Evolutionary conservation across 768 basidiomycete species (phyloP).

Genomic region (Boletus edulis): DNA sequence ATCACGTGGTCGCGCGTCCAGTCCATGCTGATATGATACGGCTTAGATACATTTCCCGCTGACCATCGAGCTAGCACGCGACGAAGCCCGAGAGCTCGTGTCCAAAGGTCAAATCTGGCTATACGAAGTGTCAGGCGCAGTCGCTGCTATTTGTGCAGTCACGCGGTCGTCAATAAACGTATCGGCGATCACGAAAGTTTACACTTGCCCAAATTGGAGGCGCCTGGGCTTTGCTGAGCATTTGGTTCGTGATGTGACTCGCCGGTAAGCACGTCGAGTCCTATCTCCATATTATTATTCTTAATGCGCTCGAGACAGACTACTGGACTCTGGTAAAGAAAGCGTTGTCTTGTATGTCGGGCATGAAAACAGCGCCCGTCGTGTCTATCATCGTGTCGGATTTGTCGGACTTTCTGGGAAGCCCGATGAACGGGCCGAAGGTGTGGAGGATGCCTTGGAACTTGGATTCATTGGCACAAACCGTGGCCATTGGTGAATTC

Average conservation of each 20-base stretch:
- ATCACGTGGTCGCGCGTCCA: not conserved
- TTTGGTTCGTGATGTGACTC: conserved; percentile 47
- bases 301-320: conserved; percentile 20
- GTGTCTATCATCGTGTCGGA: conserved; percentile 54
- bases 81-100: conserved; percentile 49
- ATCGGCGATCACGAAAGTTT: conserved; percentile 58
- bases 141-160: conserved; percentile 53
- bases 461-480: conserved; percentile 48
- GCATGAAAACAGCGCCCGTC: conserved; percentile 46
- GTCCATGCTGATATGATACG: conserved; percentile 3
- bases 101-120: conserved; percentile 51
- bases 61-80: conserved; percentile 34
- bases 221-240: conserved; percentile 49
- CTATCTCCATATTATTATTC: not conserved
- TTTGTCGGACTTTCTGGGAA: conserved; percentile 45
- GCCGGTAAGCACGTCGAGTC: conserved; percentile 31
- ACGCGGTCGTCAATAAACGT: conserved; percentile 50
- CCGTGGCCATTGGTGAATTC: conserved; percentile 52
- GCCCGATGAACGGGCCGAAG: conserved; percentile 31
- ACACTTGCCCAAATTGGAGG: conserved; percentile 46
- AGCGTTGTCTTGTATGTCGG: conserved; percentile 56
- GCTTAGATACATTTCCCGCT: conserved; percentile 47
- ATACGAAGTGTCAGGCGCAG: conserved; percentile 40
- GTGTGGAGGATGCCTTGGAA: conserved; percentile 49
- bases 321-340: conserved; percentile 44